Evolutionary conservation across 768 basidiomycete species (phyloP).

Genomic region (Russula sp.): DNA sequence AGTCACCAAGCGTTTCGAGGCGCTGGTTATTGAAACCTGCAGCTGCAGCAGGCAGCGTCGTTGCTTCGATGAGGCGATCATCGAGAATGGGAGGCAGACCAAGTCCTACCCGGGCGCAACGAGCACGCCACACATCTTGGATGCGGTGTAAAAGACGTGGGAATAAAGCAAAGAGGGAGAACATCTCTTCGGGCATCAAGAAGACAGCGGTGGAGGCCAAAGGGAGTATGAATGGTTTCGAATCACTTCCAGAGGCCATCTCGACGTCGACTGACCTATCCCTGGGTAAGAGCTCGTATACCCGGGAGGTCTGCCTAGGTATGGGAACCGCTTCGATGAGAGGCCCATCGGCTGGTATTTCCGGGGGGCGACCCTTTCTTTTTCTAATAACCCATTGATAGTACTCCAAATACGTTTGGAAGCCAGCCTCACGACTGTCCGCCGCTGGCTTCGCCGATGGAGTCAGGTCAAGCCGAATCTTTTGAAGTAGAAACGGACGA

Average conservation of each 20-base stretch:
- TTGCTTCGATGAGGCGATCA: constrained; percentile 59
- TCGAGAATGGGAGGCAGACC: constrained; percentile 53
- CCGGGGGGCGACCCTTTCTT: constrained; percentile 33
- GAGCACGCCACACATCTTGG: constrained; percentile 56
- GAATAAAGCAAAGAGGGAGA: constrained; percentile 37
- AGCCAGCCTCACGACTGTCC: constrained; percentile 42
- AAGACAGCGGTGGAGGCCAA: constrained; percentile 46
- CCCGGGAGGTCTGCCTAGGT: constrained; percentile 35
- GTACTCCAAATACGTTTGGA: constrained; percentile 51
- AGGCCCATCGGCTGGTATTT: constrained; percentile 49
- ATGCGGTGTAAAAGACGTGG: constrained; percentile 63
- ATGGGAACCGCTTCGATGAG: constrained; percentile 50
- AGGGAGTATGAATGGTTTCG: constrained; percentile 32
- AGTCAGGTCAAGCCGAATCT: constrained; percentile 57
- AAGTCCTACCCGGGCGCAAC: constrained; percentile 43
- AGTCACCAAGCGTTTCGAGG: constrained; percentile 82
- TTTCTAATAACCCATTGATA: constrained; percentile 47
- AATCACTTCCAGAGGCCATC: neutral
- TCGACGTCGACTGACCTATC: constrained; percentile 15
- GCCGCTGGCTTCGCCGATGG: constrained; percentile 50
- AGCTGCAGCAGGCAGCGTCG: constrained; percentile 61
- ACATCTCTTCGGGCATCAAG: constrained; percentile 42
- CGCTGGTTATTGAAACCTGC: constrained; percentile 76
- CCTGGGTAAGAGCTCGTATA: constrained; percentile 29
- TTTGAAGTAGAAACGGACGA: constrained; percentile 46